These are phyloP conservation scores for Naganishia sp. DNA, from an alignment of 1,284 basidiomycete species.

Conservation along the genomic window DNA sequence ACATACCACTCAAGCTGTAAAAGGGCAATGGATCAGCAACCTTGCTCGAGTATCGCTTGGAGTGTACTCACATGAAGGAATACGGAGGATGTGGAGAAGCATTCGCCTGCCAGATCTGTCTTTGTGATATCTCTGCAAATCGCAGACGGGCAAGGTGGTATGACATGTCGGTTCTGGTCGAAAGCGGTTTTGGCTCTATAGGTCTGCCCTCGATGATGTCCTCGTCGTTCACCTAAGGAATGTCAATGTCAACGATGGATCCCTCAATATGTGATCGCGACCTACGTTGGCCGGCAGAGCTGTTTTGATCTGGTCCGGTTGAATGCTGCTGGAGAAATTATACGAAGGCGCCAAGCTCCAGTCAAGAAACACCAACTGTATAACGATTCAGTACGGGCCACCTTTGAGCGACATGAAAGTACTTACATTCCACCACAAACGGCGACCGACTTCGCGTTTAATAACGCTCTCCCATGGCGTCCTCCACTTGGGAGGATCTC, in stretches of 20 bases:
- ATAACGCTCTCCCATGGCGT: slow-evolving; percentile 54
- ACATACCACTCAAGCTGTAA: slow-evolving; percentile 35
- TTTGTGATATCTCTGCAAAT: slow-evolving; percentile 52
- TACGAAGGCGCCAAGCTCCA: slow-evolving; percentile 54
- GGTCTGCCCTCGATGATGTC: slow-evolving; percentile 53
- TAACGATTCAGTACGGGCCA: background rate
- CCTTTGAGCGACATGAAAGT: background rate
- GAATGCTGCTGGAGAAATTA: slow-evolving; percentile 51
- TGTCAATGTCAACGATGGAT: background rate
- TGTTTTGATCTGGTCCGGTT: slow-evolving; percentile 55
- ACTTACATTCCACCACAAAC: slow-evolving; percentile 53
- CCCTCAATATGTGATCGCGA: background rate
- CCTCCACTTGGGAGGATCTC: slow-evolving; percentile 52
- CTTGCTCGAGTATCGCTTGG: background rate
- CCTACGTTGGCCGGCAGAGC: slow-evolving; percentile 50
- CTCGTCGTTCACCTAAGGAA: slow-evolving; percentile 51
- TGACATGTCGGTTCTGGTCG: slow-evolving; percentile 53
- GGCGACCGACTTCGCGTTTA: slow-evolving; percentile 53
- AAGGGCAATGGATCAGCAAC: slow-evolving; percentile 18
- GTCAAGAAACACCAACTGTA: slow-evolving; percentile 50
- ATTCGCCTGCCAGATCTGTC: slow-evolving; percentile 55
- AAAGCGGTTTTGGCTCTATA: slow-evolving; percentile 47
- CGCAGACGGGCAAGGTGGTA: slow-evolving; percentile 53
- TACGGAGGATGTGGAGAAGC: slow-evolving; percentile 52
- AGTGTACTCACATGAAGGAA: slow-evolving; percentile 49